Evolutionary conservation across 164 flowering plant species (phyloP), one percentile per base, ranked within the genome.

Genomic region (Magnolia changhungtana): DNA sequence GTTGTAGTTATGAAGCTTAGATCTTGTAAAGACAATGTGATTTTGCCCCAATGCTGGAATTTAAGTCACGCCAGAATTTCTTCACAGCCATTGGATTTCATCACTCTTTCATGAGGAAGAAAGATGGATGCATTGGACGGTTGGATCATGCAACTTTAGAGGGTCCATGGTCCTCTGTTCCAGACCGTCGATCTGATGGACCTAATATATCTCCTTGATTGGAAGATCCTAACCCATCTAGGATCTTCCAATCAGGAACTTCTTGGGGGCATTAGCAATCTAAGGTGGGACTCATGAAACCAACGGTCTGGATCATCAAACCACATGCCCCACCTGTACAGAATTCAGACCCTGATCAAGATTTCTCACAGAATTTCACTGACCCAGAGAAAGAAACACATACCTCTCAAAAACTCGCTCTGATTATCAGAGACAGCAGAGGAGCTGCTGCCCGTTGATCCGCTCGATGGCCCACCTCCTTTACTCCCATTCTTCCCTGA

Each of bases 401-500:
- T 70, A 23, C 81, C 81, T 65, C 66, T 67, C 31, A 63, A 49
- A 7, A 78, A 79, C 21, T 55, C 72, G 31, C 77, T 80, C 13
- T 37, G 65, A 29, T 69, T 23, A 69, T 79, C 81, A 29, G 83
- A 81, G 51, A 71, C 55, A 7, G 63, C 70, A 31, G 83, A 80
- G 59, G 77, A 69, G 31, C 79, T 61, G 24, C 71, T 73, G 63
- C 58, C 76, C 7, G 24, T 59, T 19, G 78, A 75, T 45, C 72
- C 78, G 11, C 59, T 58, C 13, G 72, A 73, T 11, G 68, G 45
- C 27, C 20, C 50, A 10, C 74, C 8, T 19, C 74, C 20, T 5
- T 64, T 64, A 9, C 55, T 63, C 0, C 67, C 61, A 19, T 27
- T 71, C 16, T 29, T 71, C 9, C 51, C 80, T 16, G 37, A 63